Conservation (phyloP, 352 stramenopile species). For the Globisporangium radiosum region DNA sequence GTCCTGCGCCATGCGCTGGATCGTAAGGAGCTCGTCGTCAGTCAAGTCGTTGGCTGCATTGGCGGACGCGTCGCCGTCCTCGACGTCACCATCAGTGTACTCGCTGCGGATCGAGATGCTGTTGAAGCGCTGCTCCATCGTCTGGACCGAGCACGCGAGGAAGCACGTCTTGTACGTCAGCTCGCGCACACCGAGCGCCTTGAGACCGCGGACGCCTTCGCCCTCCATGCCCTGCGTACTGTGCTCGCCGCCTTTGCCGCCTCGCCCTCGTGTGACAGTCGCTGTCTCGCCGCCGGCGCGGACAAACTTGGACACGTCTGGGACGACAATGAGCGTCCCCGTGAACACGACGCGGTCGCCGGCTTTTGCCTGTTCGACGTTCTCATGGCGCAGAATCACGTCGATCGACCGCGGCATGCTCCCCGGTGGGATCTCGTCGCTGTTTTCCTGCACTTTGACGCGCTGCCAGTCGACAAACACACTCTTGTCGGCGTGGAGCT, state of each 20-base stretch:
- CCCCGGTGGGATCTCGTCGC: conserved; percentile 97
- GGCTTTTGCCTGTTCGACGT: conserved; percentile 96
- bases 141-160: conserved; percentile 92
- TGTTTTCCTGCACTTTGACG: conserved; percentile 98
- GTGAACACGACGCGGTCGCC: conserved; percentile 95
- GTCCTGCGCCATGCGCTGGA: conserved; percentile 89
- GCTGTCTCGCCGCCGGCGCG: conserved; percentile 60
- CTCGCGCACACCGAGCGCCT: conserved; percentile 93
- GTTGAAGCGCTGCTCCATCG: conserved; percentile 84
- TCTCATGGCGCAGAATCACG: conserved; percentile 96
- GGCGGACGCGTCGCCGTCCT: conserved; percentile 20
- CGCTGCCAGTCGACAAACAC: conserved; percentile 99
- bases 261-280: conserved; percentile 34
- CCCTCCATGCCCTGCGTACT: conserved; percentile 76
- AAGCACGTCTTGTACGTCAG: conserved; percentile 98
- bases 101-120: conserved; percentile 83
- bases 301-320: conserved; percentile 91
- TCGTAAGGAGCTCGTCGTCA: conserved; percentile 89
- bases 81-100: conserved; percentile 42
- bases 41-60: conserved; percentile 78
- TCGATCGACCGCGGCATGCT: conserved; percentile 97
- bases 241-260: conserved; percentile 46
- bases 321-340: conserved; percentile 93
- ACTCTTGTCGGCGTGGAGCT: conserved; percentile 87
- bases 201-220: conserved; percentile 93